phyloP scores from a whole-genome alignment of 2,329 filamentous ascomycete species.

The Ophiostoma triangulosporum region DNA sequence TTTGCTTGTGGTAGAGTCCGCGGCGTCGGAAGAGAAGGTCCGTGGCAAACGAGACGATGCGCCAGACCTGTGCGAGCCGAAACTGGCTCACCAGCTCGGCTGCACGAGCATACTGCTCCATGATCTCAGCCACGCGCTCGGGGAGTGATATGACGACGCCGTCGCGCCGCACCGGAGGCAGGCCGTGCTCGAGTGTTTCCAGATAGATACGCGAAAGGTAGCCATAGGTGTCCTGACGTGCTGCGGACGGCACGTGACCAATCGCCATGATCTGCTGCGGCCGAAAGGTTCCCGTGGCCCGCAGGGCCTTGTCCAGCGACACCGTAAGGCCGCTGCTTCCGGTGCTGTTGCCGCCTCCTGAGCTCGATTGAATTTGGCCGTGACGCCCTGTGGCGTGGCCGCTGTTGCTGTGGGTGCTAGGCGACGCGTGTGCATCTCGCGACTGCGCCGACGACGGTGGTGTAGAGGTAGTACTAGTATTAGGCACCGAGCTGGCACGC shows the following conservation, averaged over 20 bases:
- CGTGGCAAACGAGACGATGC: slow-evolving; percentile 43
- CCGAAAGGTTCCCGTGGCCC: slow-evolving; percentile 42
- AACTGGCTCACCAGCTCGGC: slow-evolving; percentile 44
- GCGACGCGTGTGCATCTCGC: not conserved
- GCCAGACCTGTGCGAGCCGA: slow-evolving; percentile 51
- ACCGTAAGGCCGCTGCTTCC: slow-evolving; percentile 23
- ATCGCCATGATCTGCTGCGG: slow-evolving; percentile 51
- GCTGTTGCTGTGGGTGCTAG: slow-evolving; percentile 18
- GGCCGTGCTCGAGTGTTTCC: slow-evolving; percentile 33
- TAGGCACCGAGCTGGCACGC: slow-evolving; percentile 28
- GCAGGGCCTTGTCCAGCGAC: slow-evolving; percentile 43
- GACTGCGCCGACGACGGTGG: slow-evolving; percentile 26
- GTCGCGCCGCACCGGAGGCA: slow-evolving; percentile 28
- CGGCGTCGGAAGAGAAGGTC: slow-evolving; percentile 38
- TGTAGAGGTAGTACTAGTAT: slow-evolving; percentile 34
- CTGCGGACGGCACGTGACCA: slow-evolving; percentile 39
- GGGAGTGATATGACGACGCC: slow-evolving; percentile 22
- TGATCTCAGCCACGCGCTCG: slow-evolving; percentile 34
- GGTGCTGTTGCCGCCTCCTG: slow-evolving; percentile 11
- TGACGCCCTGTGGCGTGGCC: slow-evolving; percentile 16
- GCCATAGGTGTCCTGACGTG: slow-evolving; percentile 38
- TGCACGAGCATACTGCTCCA: slow-evolving; percentile 44
- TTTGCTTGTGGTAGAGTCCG: slow-evolving; percentile 43
- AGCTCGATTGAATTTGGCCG: not conserved
- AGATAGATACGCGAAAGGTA: slow-evolving; percentile 45